Evolutionary conservation across 2,329 filamentous ascomycete genomes (phyloP), one percentile per base, ranked within the genome.

Genomic region (Pseudogymnoascus sp.): DNA sequence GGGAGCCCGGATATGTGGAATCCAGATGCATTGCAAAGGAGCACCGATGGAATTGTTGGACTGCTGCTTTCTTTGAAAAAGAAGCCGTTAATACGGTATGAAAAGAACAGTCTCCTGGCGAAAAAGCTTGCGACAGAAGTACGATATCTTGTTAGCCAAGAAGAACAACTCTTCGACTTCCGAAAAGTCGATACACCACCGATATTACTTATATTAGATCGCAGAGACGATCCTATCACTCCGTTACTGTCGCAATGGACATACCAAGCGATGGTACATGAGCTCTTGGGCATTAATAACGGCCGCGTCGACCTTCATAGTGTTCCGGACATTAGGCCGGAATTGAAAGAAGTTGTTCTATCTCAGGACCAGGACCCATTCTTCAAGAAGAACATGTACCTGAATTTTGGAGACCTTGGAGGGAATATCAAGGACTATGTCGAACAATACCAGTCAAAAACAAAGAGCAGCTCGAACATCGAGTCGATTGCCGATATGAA

Each of bases 191-290:
- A 99, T 74, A 99, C 94, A 0, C 90, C 93, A 7, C 94, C 95
- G 0, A 92, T 99, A 68, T 80, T 99, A 12, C 81, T 99, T 35
- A 85, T 99, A 61, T 77, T 99, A 31, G 94, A 99, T 75, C 86
- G 94, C 42, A 85, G 94, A 73, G 92, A 97, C 72, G 94, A 99
- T 70, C 93, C 94, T 0, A 89, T 97, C 59, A 99, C 94, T 3
- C 94, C 94, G 0, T 78, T 99, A 9, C 81, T 99, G 58, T 96
- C 92, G 2, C 94, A 99, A 73, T 99, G 94, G 94, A 99, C 94
- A 27, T 99, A 99, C 71, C 94, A 99, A 76, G 94, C 94, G n/a
- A 99, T 99, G 92, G 94, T 99, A 0, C 94, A 99, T 72, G 94
- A 99, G 71, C 78, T 97, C 1, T 80, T 99, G 10, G 94, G 94